Conservation (phyloP, 805 yeast species). For the Myxozyma monticola region DNA sequence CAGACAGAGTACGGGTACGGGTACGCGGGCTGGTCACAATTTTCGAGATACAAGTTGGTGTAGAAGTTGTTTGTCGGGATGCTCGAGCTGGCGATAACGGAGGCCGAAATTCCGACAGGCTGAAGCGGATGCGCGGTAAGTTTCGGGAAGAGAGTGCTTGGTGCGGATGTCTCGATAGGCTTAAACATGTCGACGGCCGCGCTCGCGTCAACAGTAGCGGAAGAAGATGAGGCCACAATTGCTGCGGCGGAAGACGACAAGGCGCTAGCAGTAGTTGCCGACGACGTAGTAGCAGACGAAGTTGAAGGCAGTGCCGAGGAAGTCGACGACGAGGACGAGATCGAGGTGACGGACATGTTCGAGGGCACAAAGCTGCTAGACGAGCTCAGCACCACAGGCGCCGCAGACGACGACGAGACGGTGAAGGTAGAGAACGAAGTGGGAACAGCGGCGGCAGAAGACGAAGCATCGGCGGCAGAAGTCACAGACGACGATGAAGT, state of each 20-base stretch:
- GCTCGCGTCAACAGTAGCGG: background rate
- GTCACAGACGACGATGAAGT: background rate
- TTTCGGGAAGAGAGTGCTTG: conserved; percentile 12
- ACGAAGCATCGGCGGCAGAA: background rate
- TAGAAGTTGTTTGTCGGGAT: conserved; percentile 77
- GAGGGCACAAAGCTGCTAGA: too few relatives aligned
- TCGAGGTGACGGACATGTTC: background rate
- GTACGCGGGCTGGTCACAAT: conserved; percentile 56
- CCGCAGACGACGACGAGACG: background rate
- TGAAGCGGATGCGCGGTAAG: conserved; percentile 20
- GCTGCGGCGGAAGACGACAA: background rate
- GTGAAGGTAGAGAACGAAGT: too few relatives aligned
- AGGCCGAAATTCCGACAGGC: conserved; percentile 14
- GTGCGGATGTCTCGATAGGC: conserved; percentile 23
- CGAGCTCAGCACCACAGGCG: too few relatives aligned
- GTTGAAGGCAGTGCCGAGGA: background rate
- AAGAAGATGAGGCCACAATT: background rate
- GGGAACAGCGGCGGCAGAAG: background rate
- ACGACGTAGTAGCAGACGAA: background rate
- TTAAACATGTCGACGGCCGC: conserved; percentile 16
- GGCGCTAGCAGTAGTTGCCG: background rate
- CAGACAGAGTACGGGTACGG: conserved; percentile 68
- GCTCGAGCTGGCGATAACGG: conserved; percentile 42
- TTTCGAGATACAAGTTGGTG: conserved; percentile 59
- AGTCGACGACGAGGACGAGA: background rate